These are phyloP conservation scores for Ganoderma multipileum DNA, from an alignment of 1,284 basidiomycete species.

Conservation along the genomic window DNA sequence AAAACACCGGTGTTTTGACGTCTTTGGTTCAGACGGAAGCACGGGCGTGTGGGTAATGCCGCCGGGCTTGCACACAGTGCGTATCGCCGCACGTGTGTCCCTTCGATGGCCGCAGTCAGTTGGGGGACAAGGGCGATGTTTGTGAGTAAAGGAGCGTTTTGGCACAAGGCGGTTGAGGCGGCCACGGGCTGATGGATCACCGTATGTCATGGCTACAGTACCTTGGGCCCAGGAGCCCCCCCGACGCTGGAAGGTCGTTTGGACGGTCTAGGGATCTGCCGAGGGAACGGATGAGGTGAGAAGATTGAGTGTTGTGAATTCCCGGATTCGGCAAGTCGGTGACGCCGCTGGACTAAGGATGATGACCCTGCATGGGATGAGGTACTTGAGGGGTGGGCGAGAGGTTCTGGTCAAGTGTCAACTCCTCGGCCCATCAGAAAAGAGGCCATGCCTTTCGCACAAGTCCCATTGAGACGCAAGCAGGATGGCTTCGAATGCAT, in stretches of 20 bases:
- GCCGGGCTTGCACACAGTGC: slow-evolving; percentile 7
- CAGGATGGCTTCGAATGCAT: slow-evolving; percentile 9
- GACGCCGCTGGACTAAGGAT: slow-evolving; percentile 23
- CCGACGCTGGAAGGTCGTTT: neutral
- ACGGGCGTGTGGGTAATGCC: slow-evolving; percentile 8
- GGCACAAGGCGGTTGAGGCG: slow-evolving; percentile 29
- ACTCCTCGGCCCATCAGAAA: slow-evolving; percentile 28
- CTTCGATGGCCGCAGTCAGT: neutral
- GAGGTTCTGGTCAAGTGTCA: slow-evolving; percentile 24
- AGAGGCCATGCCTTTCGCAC: slow-evolving; percentile 22
- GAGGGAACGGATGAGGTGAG: slow-evolving; percentile 23
- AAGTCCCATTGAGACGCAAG: slow-evolving; percentile 19
- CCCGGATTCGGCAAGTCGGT: slow-evolving; percentile 27
- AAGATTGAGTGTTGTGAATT: slow-evolving; percentile 20
- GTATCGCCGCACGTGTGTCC: slow-evolving; percentile 15
- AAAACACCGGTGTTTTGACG: slow-evolving; percentile 23
- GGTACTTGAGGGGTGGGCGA: slow-evolving; percentile 28
- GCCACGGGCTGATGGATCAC: slow-evolving; percentile 26
- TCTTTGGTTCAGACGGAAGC: slow-evolving; percentile 15
- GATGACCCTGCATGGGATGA: slow-evolving; percentile 31
- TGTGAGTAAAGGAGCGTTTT: slow-evolving; percentile 22
- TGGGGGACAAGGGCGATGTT: slow-evolving; percentile 1
- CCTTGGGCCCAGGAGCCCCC: slow-evolving; percentile 6
- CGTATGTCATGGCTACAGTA: slow-evolving; percentile 16
- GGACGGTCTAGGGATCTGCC: slow-evolving; percentile 27